phyloP scores from a whole-genome alignment of 331 rosid species.

The Erythrophleum ivorense region DNA sequence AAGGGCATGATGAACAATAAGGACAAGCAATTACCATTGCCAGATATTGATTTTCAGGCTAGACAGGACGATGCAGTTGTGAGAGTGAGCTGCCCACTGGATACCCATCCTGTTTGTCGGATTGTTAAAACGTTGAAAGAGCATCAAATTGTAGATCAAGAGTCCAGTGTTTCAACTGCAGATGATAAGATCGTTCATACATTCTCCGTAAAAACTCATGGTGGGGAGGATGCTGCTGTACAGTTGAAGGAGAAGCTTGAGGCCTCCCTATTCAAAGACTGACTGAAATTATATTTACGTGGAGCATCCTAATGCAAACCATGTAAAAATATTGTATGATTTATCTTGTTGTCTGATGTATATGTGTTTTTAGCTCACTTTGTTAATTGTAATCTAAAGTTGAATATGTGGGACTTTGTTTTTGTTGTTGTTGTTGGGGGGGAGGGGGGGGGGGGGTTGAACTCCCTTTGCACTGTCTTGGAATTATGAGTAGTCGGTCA shows the following conservation, averaged over 20 bases:
- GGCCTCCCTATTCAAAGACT: slow-evolving; percentile 65
- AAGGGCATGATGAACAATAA: slow-evolving; percentile 59
- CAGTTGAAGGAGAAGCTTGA: slow-evolving; percentile 85
- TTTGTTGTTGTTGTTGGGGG: no score
- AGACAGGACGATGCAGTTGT: slow-evolving; percentile 78
- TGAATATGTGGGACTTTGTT: slow-evolving; percentile 15
- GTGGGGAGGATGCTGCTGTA: slow-evolving; percentile 72
- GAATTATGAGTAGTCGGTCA: slow-evolving; percentile 25
- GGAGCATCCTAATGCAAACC: slow-evolving; percentile 34
- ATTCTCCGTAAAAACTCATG: slow-evolving; percentile 71
- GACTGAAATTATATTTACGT: slow-evolving; percentile 29
- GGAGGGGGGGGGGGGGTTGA: not conserved
- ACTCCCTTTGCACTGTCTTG: slow-evolving; percentile 17
- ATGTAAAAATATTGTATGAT: slow-evolving; percentile 19
- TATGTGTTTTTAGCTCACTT: slow-evolving; percentile 6
- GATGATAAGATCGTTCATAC: slow-evolving; percentile 71
- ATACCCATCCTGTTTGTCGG: slow-evolving; percentile 79
- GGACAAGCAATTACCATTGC: slow-evolving; percentile 45
- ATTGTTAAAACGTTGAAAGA: slow-evolving; percentile 67
- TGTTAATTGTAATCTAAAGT: slow-evolving; percentile 24
- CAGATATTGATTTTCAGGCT: slow-evolving; percentile 84
- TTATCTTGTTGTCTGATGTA: slow-evolving; percentile 36
- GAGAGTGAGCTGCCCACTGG: slow-evolving; percentile 76
- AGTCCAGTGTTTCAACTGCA: slow-evolving; percentile 58
- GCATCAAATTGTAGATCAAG: slow-evolving; percentile 74